Evolutionary conservation across 805 yeast species (phyloP).

Genomic region (Saturnispora hagleri): DNA sequence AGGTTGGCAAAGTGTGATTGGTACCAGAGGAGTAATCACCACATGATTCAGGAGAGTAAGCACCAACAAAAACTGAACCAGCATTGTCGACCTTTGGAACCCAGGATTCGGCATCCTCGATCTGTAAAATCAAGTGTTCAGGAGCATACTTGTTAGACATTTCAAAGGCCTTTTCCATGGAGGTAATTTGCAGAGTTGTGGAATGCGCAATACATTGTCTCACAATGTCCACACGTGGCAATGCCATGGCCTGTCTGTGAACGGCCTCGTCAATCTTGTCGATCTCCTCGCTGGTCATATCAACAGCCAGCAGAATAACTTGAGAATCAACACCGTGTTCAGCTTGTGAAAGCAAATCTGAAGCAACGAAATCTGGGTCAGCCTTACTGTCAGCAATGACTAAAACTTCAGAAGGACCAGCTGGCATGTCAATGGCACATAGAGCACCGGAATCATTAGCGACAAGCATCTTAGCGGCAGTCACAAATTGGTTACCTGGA

Average conservation of each 20-base stretch:
- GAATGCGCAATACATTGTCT: conserved; percentile 91
- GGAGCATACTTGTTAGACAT: conserved; percentile 92
- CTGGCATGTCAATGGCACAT: conserved; percentile 98
- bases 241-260: conserved; percentile 66
- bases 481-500: conserved; percentile 98
- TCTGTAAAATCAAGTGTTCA: conserved; percentile 91
- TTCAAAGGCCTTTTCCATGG: conserved; percentile 73
- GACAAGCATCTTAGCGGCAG: conserved; percentile 97
- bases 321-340: conserved; percentile 99
- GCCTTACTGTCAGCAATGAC: conserved; percentile 87
- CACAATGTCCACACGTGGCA: conserved; percentile 91
- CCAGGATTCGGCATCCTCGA: conserved; percentile 64
- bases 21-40: conserved; percentile 99
- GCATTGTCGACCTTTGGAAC: conserved; percentile 80
- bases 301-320: conserved; percentile 83
- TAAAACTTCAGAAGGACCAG: conserved; percentile 97
- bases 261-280: conserved; percentile 73
- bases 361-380: conserved; percentile 94
- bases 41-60: conserved; percentile 93
- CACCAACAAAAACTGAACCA: conserved; percentile 94
- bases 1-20: conserved; percentile 96
- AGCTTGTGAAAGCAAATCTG: conserved; percentile 93
- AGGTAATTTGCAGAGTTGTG: conserved; percentile 58
- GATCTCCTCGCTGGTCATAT: conserved; percentile 50
- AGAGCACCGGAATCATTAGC: conserved; percentile 92